Evolutionary conservation across 306 rosid genomes (phyloP).

Genomic region (Vicia faba): DNA sequence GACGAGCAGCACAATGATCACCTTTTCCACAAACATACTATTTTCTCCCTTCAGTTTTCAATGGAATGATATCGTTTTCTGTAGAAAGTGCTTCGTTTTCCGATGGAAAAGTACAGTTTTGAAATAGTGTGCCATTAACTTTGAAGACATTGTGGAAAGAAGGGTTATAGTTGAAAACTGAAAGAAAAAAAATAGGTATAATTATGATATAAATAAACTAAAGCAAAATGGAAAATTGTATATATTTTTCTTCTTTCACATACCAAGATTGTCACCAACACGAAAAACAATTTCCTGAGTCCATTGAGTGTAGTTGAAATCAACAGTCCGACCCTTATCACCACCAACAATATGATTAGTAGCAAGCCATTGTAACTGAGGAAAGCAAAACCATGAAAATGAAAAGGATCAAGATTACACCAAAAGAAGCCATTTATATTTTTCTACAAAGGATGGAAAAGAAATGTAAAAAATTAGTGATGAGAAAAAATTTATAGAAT

Average conservation of each 20-base stretch:
- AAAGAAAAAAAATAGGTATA: background rate
- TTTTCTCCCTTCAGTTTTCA: too few species aligned
- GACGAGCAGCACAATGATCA: too few species aligned
- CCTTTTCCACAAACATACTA: too few species aligned
- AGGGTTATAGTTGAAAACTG: slow-evolving; percentile 36
- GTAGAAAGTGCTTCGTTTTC: slow-evolving; percentile 4
- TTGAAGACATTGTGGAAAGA: slow-evolving; percentile 35
- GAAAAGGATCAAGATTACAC: slow-evolving; percentile 23
- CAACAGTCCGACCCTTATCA: too few species aligned
- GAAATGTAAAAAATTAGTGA: background rate
- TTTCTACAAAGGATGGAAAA: background rate
- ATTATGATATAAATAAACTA: too few species aligned
- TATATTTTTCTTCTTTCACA: too few species aligned
- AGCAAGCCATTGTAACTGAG: slow-evolving; percentile 44
- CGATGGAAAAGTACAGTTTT: slow-evolving; percentile 4
- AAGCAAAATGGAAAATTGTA: too few species aligned
- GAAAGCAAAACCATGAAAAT: slow-evolving; percentile 42
- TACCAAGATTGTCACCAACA: too few species aligned
- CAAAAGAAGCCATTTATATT: slow-evolving; percentile 43
- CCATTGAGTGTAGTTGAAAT: too few species aligned
- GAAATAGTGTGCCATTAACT: slow-evolving; percentile 31
- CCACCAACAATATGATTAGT: slow-evolving; percentile 17
- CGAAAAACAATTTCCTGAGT: too few species aligned
- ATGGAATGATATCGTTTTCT: too few species aligned
- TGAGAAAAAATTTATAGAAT: too few species aligned